Evolutionary conservation across 495 filamentous ascomycete species (phyloP).

Genomic region (Friedmanniomyces endolithicus): DNA sequence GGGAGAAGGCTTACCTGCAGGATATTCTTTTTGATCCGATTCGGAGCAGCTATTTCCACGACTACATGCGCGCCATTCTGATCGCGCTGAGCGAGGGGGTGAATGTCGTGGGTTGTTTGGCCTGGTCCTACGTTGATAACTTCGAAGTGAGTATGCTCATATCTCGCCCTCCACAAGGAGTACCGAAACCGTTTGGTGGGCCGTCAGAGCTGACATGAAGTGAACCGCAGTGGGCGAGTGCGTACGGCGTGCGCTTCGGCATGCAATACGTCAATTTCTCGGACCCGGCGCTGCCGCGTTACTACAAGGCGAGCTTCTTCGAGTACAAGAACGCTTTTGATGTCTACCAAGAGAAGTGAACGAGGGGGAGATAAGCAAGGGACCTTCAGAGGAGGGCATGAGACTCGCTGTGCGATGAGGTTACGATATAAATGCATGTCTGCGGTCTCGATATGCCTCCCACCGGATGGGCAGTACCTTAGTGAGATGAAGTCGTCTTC

Average conservation of each 20-base stretch:
- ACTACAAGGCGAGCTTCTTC: constrained; percentile 30
- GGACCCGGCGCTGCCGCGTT: constrained; percentile 24
- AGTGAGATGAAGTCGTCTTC: too few relatives aligned
- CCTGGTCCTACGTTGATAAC: constrained; percentile 28
- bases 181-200: too few relatives aligned
- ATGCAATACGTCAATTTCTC: constrained; percentile 29
- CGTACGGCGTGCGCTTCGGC: constrained; percentile 10
- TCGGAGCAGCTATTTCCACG: constrained; percentile 23
- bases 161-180: too few relatives aligned
- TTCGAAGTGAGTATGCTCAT: constrained; percentile 18
- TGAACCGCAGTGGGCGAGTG: constrained; percentile 6
- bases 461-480: too few relatives aligned
- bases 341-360: constrained; percentile 23
- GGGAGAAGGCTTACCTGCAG: constrained; percentile 16
- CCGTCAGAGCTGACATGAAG: not conserved
- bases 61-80: constrained; percentile 25
- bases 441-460: too few relatives aligned
- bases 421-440: too few relatives aligned
- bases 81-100: constrained; percentile 28
- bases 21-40: constrained; percentile 25
- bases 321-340: constrained; percentile 27
- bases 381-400: not conserved
- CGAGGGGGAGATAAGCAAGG: not conserved
- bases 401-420: too few relatives aligned
- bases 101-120: constrained; percentile 25